phyloP scores from a whole-genome alignment of 164 flowering plant species.

The Chloranthus sessilifolius region DNA sequence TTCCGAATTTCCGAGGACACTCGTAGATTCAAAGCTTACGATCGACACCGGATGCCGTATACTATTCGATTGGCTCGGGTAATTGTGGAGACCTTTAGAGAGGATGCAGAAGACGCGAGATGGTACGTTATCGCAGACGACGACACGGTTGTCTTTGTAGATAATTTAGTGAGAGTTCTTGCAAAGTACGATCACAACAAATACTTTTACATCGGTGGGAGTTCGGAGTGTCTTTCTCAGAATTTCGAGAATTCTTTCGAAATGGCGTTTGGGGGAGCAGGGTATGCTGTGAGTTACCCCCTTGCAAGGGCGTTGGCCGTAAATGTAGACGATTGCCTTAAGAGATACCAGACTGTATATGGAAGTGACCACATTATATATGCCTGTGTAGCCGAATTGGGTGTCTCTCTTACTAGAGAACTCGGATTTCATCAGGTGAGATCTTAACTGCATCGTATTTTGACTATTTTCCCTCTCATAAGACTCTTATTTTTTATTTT shows the following conservation, averaged over 20 bases:
- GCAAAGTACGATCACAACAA: constrained; percentile 47
- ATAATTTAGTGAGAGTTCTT: constrained; percentile 47
- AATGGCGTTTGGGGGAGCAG: constrained; percentile 74
- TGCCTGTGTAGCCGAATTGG: constrained; percentile 53
- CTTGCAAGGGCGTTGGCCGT: constrained; percentile 38
- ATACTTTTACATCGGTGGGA: constrained; percentile 48
- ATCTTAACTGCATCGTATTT: too few species aligned
- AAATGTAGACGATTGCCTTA: constrained; percentile 43
- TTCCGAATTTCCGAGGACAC: constrained; percentile 34
- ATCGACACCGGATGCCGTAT: constrained; percentile 12
- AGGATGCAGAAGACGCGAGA: constrained; percentile 17
- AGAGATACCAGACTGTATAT: constrained; percentile 32
- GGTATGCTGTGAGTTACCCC: constrained; percentile 55
- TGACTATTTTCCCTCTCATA: too few species aligned
- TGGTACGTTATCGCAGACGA: constrained; percentile 68
- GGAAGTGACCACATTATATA: constrained; percentile 41
- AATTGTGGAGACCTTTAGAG: constrained; percentile 38
- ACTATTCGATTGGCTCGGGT: constrained; percentile 30
- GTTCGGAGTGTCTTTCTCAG: constrained; percentile 37
- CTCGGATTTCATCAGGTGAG: constrained; percentile 71
- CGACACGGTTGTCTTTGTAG: constrained; percentile 44
- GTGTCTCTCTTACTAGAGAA: constrained; percentile 46
- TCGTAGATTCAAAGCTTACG: constrained; percentile 10
- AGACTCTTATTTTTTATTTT: too few species aligned
- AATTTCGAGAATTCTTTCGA: constrained; percentile 40